A percentile compares a stretch with the other conserved stretches of the same genome.
phyloP scores from a whole-genome alignment of 2,329 filamentous ascomycete genomes.

The Passalora sequoiae region DNA sequence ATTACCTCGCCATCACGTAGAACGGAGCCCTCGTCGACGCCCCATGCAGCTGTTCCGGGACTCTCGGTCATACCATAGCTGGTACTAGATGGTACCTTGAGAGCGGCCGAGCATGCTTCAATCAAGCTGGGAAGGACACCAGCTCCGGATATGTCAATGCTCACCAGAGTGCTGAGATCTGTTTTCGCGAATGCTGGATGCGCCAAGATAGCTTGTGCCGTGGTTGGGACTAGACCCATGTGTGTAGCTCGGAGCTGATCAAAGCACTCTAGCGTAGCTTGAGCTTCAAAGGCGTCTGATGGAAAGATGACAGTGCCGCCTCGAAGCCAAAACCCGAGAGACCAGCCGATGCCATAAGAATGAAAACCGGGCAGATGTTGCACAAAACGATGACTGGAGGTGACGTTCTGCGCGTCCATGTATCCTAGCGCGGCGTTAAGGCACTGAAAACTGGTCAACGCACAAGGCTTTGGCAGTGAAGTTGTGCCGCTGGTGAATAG shows the following conservation, averaged over 20 bases:
- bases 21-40: constrained; percentile 28
- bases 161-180: constrained; percentile 30
- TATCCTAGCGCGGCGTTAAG: constrained; percentile 35
- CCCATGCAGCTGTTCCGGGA: constrained; percentile 42
- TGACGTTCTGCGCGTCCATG: constrained; percentile 27
- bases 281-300: constrained; percentile 30
- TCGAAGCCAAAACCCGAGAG: constrained; percentile 27
- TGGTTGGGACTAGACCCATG: constrained; percentile 33
- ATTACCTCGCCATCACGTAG: constrained; percentile 36
- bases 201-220: constrained; percentile 31
- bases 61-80: constrained; percentile 47
- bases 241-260: constrained; percentile 31
- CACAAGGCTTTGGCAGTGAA: constrained; percentile 44
- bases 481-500: constrained; percentile 51
- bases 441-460: constrained; percentile 37
- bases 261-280: constrained; percentile 32
- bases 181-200: constrained; percentile 28
- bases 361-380: constrained; percentile 32
- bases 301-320: constrained; percentile 30
- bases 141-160: constrained; percentile 32
- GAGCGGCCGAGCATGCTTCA: constrained; percentile 26
- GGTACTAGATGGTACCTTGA: constrained; percentile 29
- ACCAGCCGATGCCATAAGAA: constrained; percentile 31
- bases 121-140: constrained; percentile 35
- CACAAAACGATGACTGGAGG: constrained; percentile 27